Evolutionary conservation across 2,329 filamentous ascomycete genomes (phyloP).

Genomic region (Colletotrichum eleusines): DNA sequence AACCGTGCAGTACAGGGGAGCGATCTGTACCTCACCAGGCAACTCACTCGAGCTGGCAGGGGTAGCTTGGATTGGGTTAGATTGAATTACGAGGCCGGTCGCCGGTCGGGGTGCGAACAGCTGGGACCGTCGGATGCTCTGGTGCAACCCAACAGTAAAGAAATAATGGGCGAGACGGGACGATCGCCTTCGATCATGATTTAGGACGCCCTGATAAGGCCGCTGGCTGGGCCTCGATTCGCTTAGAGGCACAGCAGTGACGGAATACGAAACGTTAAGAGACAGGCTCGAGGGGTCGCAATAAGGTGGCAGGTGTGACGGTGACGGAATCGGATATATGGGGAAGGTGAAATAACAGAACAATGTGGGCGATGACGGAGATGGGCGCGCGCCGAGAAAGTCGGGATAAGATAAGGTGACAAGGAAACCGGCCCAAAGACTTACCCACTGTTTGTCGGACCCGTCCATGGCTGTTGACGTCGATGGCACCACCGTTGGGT

Average conservation of each 20-base stretch:
- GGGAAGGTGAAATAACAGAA: conserved; percentile 22
- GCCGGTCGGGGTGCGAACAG: conserved; percentile 8
- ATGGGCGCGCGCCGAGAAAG: neutral
- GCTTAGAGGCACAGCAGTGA: conserved; percentile 25
- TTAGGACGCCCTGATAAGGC: neutral
- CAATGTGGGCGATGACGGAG: conserved; percentile 35
- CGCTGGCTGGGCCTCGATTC: conserved; percentile 10
- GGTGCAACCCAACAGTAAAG: conserved; percentile 13
- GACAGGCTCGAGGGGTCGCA: conserved; percentile 25
- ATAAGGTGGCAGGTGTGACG: conserved; percentile 26
- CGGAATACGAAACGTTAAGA: conserved; percentile 26
- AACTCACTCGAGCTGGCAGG: conserved; percentile 29
- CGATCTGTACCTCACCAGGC: conserved; percentile 26
- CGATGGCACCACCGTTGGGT: neutral
- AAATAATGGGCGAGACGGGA: conserved; percentile 24
- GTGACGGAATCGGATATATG: conserved; percentile 23
- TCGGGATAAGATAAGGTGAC: neutral
- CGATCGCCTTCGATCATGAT: conserved; percentile 35
- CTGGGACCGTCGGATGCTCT: conserved; percentile 10
- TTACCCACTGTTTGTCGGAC: conserved; percentile 64
- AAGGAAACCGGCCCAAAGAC: conserved; percentile 43
- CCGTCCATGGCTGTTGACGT: conserved; percentile 42
- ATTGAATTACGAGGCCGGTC: conserved; percentile 12
- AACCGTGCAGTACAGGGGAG: conserved; percentile 30
- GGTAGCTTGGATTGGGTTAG: conserved; percentile 25